Conservation (phyloP, 2,329 filamentous ascomycete species). For the Rhynchosporium agropyri region DNA sequence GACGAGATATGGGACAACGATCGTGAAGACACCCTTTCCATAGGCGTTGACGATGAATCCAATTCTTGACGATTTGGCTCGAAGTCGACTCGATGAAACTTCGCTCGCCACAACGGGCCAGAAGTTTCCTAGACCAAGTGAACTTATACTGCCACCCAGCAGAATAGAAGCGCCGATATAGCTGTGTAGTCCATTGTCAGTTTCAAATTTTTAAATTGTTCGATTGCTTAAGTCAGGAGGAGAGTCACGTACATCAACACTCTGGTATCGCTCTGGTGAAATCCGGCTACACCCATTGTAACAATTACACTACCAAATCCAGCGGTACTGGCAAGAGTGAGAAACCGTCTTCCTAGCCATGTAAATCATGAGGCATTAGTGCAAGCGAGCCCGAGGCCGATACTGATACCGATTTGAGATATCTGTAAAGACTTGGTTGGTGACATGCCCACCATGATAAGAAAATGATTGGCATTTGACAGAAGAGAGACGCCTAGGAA, state of each 20-base stretch:
- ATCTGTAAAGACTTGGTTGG: constrained; percentile 1
- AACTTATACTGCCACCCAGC: neutral
- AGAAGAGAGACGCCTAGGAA: constrained; percentile 6
- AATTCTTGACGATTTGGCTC: constrained; percentile 2
- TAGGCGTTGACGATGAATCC: constrained; percentile 9
- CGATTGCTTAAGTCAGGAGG: too few relatives aligned
- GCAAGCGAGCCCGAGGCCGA: neutral
- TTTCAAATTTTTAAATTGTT: neutral
- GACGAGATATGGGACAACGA: constrained; percentile 19
- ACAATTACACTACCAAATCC: neutral
- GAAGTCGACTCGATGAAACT: constrained; percentile 1
- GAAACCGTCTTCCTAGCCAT: neutral
- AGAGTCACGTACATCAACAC: constrained; percentile 4
- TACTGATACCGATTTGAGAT: constrained; percentile 1
- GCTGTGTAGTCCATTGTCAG: neutral
- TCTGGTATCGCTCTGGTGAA: neutral
- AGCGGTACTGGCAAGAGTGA: constrained; percentile 7
- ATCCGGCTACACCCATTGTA: constrained; percentile 7
- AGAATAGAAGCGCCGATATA: constrained; percentile 1
- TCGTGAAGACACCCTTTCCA: neutral
- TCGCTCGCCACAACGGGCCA: constrained; percentile 2
- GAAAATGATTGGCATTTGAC: constrained; percentile 3
- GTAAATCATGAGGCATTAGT: constrained; percentile 3
- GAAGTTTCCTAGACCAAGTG: neutral
- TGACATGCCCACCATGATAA: constrained; percentile 12